Conservation (phyloP, 768 basidiomycete genomes). For the Russula sp. region DNA sequence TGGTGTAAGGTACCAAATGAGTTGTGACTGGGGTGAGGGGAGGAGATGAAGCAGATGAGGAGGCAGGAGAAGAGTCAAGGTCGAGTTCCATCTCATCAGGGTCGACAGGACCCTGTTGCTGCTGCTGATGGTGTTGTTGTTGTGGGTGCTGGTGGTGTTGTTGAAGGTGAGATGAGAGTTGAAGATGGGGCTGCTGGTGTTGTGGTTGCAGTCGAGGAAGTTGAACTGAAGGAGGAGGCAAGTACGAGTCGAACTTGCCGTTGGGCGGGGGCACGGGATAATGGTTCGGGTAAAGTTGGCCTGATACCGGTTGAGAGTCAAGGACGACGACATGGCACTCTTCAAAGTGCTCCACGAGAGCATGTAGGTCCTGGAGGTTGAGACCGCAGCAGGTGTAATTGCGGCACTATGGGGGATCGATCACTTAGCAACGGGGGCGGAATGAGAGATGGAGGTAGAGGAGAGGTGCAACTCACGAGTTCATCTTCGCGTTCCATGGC, state of each 20-base stretch:
- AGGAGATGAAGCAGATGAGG: constrained; percentile 33
- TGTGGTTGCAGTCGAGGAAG: constrained; percentile 1
- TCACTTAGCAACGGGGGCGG: constrained; percentile 12
- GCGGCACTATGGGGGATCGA: constrained; percentile 45
- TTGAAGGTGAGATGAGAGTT: constrained; percentile 21
- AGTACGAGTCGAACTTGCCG: constrained; percentile 12
- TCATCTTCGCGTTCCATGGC: constrained; percentile 67
- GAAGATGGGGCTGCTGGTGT: constrained; percentile 25
- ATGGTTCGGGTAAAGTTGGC: constrained; percentile 16
- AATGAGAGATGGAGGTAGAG: neutral
- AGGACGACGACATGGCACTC: constrained; percentile 79
- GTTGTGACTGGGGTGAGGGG: constrained; percentile 41
- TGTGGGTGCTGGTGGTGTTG: constrained; percentile 22
- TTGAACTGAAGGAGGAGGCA: neutral
- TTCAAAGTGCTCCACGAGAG: constrained; percentile 88
- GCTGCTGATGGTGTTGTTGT: constrained; percentile 24
- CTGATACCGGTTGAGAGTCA: constrained; percentile 28
- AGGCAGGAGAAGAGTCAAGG: constrained; percentile 37
- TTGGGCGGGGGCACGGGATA: constrained; percentile 8
- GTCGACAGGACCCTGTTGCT: constrained; percentile 47
- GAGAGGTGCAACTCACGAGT: constrained; percentile 40
- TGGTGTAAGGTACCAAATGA: constrained; percentile 31
- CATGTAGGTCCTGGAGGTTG: constrained; percentile 66
- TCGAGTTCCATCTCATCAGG: constrained; percentile 81
- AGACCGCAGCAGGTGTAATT: constrained; percentile 89